These are phyloP conservation scores for Boletus holoroseus DNA, from an alignment of 1,284 basidiomycete genomes.

Conservation along the genomic window DNA sequence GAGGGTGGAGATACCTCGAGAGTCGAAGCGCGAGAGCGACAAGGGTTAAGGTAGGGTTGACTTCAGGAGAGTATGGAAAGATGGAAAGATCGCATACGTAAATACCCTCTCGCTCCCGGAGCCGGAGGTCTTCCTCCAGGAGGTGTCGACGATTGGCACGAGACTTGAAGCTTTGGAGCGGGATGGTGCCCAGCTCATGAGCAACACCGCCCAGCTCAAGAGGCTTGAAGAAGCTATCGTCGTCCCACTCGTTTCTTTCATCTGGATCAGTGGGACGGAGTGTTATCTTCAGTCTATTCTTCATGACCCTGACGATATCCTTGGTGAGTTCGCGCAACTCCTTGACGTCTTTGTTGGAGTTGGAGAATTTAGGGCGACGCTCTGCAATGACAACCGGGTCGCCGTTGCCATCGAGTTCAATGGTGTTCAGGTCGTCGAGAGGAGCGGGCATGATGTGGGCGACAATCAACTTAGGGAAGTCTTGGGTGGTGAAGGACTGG, in stretches of 20 bases:
- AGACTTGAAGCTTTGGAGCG: not conserved
- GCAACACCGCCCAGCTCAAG: not conserved
- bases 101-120: not conserved
- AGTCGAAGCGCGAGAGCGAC: not conserved
- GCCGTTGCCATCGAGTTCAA: not conserved
- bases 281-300: not conserved
- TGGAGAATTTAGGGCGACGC: not conserved
- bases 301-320: not conserved
- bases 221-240: not conserved
- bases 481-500: not conserved
- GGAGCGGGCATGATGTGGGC: not conserved
- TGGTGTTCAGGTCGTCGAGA: not conserved
- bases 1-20: not conserved
- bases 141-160: not conserved
- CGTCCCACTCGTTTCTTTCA: not conserved
- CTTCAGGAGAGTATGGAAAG: not conserved
- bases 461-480: not conserved
- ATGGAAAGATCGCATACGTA: not conserved
- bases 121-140: not conserved
- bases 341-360: not conserved
- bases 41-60: not conserved
- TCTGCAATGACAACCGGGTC: not conserved
- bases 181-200: not conserved
- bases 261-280: not conserved
- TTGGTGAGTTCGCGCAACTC: not conserved